phyloP scores from a whole-genome alignment of 495 filamentous ascomycete species.

The Astrothelium subdiscretum region DNA sequence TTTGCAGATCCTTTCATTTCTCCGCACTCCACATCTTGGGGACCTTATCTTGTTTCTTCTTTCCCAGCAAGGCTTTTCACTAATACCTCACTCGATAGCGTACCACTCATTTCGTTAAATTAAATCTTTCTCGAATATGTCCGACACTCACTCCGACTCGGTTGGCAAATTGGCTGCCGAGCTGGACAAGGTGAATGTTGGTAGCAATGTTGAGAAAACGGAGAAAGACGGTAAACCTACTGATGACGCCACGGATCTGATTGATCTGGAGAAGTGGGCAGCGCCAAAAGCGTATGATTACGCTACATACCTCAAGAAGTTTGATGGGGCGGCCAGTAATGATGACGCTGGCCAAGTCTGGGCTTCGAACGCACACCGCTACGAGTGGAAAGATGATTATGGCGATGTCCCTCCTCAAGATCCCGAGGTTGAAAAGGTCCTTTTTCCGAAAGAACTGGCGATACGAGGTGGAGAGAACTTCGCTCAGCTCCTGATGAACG shows the following conservation, averaged over 20 bases:
- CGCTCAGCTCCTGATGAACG: constrained; percentile 38
- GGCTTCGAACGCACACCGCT: constrained; percentile 50
- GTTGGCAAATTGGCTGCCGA: too few species aligned
- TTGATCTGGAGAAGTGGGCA: not conserved
- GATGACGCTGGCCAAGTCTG: constrained; percentile 30
- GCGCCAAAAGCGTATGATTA: constrained; percentile 9
- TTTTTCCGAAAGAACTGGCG: constrained; percentile 50
- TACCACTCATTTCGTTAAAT: too few species aligned
- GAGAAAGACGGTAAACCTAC: too few species aligned
- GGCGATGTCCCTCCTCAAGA: constrained; percentile 71
- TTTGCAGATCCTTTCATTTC: too few species aligned
- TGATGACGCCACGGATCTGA: not conserved
- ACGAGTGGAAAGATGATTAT: constrained; percentile 76
- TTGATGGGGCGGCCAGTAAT: not conserved
- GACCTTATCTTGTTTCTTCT: too few species aligned
- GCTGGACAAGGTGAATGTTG: too few species aligned
- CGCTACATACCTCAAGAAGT: not conserved
- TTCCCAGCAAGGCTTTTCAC: too few species aligned
- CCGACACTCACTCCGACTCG: too few species aligned
- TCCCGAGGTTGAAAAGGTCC: constrained; percentile 53
- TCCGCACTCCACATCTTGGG: too few species aligned
- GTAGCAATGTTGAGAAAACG: too few species aligned
- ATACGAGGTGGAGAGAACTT: constrained; percentile 34
- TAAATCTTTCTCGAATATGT: too few species aligned
- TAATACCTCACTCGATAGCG: too few species aligned